These are phyloP conservation scores for Anethum foeniculum DNA, from an alignment of 140 eudicot genomes.

Conservation along the genomic window DNA sequence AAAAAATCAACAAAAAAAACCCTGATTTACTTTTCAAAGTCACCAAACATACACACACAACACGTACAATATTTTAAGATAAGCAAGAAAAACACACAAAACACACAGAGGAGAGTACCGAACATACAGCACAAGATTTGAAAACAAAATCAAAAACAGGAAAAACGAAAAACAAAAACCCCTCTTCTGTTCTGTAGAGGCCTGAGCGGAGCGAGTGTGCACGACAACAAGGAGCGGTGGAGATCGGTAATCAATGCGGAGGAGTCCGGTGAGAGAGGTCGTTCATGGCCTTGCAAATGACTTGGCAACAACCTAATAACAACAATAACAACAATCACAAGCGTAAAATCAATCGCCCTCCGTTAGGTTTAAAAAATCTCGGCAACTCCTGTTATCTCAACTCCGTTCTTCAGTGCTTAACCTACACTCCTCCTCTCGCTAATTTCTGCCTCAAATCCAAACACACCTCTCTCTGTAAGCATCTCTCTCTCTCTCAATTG, in stretches of 20 bases:
- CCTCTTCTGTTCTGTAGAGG: background rate
- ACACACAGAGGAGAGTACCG: background rate
- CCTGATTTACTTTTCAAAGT: no score
- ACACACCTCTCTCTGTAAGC: slow-evolving; percentile 61
- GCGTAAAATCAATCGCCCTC: slow-evolving; percentile 55
- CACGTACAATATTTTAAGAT: no score
- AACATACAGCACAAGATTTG: background rate
- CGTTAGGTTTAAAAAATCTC: slow-evolving; percentile 77
- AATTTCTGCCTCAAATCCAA: slow-evolving; percentile 65
- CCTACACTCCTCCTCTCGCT: slow-evolving; percentile 97
- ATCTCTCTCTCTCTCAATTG: background rate
- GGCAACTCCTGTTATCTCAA: slow-evolving; percentile 93
- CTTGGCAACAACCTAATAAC: slow-evolving; percentile 34
- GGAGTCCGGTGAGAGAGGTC: slow-evolving; percentile 39
- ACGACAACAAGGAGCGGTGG: slow-evolving; percentile 4
- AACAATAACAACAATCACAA: slow-evolving; percentile 23
- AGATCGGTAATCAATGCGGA: slow-evolving; percentile 55
- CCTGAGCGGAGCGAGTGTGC: background rate
- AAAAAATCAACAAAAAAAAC: no score
- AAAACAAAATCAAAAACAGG: no score
- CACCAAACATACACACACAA: no score
- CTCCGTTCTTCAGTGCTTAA: slow-evolving; percentile 93
- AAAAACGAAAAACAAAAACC: background rate
- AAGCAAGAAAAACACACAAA: background rate
- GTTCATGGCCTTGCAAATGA: slow-evolving; percentile 76